Base-by-base conservation (phyloP, 2,329 filamentous ascomycete genomes). In the Clarireedia hainanense region DNA sequence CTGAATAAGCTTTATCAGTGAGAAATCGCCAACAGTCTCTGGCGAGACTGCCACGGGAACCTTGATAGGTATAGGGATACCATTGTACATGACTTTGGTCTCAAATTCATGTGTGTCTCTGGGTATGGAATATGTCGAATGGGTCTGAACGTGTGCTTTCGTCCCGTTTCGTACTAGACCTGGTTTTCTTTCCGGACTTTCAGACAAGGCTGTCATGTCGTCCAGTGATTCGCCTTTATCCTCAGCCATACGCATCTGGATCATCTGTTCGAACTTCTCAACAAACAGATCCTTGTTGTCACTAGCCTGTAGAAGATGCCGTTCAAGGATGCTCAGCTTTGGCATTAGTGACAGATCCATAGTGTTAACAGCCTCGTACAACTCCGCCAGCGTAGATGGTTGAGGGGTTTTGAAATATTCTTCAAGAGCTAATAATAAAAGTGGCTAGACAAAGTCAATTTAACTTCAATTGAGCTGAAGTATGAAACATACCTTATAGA, bases 261-360 rank as follows among this genome's bases (percentile, higher is more conserved):
- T 88, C 85, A 97, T 95, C 60, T 87, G 84, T 71, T 96, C 91
- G 65, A 99, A 99, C 69, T 97, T 99, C 69, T 99, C 94, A 34
- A 96, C 82, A 68, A 99, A 99, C 65, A 99, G 83, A 69, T 99
- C 94, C 69, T 95, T 95, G 64, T 91, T 91, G 65, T 96, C 91
- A 68, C 87, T 95, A 7, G 89, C 85, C 69, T 96, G 90, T 26
- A 99, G 73, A 53, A 99, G 85, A 64, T 90, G 85, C 50, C 88
- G 82, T 72, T 99, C 94, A 6, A 96, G 80, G 37, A 86, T 75
- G 58, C 87, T 95, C 52, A 99, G 76, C 62, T 80, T 86, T 0
- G 94, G 94, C 83, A 99, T 89, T 14, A 97, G 75, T 0, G 92
- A 96, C 57, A 99, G 78, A 65, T 99, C 94, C 94, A 99, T 99